A percentile compares a stretch with the other conserved stretches of the same genome.
Evolutionary conservation across 768 basidiomycete genomes (phyloP).

Genomic region (Coprinopsis sp.): DNA sequence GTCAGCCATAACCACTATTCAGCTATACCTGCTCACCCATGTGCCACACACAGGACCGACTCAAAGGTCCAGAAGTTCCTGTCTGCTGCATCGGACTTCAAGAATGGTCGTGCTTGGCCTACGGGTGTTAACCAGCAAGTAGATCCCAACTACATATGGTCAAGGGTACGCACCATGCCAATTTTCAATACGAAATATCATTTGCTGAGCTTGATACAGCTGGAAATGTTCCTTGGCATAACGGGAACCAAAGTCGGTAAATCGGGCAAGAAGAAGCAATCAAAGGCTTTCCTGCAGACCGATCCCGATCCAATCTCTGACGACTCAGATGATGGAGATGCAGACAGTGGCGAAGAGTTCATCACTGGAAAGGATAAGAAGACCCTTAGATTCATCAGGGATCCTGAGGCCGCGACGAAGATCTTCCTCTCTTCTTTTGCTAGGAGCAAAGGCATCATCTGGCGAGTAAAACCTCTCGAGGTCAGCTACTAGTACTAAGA

Average conservation of each 20-base stretch:
- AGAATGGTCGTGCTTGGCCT: constrained; percentile 37
- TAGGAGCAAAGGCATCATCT: constrained; percentile 62
- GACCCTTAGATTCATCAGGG: constrained; percentile 47
- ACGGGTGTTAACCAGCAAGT: constrained; percentile 18
- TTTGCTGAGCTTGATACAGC: not conserved
- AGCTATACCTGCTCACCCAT: not conserved
- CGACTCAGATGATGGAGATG: constrained; percentile 8
- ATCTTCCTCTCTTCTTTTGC: constrained; percentile 72
- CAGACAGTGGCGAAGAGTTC: constrained; percentile 6
- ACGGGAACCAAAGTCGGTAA: not conserved
- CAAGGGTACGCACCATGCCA: constrained; percentile 42
- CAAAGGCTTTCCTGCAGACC: constrained; percentile 5
- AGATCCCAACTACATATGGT: constrained; percentile 51
- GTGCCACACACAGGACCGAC: constrained; percentile 40
- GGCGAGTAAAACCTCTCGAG: constrained; percentile 36
- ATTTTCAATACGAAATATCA: not conserved
- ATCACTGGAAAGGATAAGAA: constrained; percentile 17
- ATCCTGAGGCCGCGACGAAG: constrained; percentile 54
- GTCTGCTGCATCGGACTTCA: constrained; percentile 58
- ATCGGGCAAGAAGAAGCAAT: not conserved
- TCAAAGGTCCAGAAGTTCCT: constrained; percentile 51
- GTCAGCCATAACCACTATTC: constrained; percentile 18
- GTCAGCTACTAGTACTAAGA: constrained; percentile 2
- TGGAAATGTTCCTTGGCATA: constrained; percentile 6
- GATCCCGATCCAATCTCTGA: not conserved